Conservation (phyloP, 805 yeast genomes). For the Candida succiphila region DNA sequence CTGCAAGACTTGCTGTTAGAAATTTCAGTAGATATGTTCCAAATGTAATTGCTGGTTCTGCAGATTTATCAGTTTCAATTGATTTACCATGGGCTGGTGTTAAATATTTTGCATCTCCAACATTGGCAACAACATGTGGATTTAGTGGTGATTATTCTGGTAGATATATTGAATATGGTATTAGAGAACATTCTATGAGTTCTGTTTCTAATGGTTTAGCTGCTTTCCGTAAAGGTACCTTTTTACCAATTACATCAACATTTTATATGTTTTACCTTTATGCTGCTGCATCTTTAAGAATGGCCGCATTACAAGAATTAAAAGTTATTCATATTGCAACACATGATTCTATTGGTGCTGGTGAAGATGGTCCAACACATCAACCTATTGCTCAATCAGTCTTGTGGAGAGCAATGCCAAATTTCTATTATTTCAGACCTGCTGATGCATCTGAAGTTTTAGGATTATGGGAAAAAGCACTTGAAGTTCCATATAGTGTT, state of each 20-base stretch:
- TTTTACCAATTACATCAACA: conserved; percentile 91
- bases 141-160: conserved; percentile 94
- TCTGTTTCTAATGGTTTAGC: conserved; percentile 96
- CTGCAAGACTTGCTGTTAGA: conserved; percentile 91
- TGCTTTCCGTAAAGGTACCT: conserved; percentile 71
- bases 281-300: conserved; percentile 82
- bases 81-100: conserved; percentile 65
- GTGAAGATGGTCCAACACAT: conserved; percentile 93
- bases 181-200: conserved; percentile 99
- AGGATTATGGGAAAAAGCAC: conserved; percentile 67
- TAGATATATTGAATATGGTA: conserved; percentile 95
- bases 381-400: conserved; percentile 87
- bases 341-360: conserved; percentile 83
- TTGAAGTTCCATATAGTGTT: conserved; percentile 58
- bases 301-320: conserved; percentile 73
- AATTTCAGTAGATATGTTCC: conserved; percentile 61
- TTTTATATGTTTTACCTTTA: conserved; percentile 86
- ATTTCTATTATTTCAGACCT: conserved; percentile 82
- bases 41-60: conserved; percentile 86
- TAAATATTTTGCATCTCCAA: conserved; percentile 22
- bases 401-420: conserved; percentile 78
- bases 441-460: conserved; percentile 86
- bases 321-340: conserved; percentile 84
- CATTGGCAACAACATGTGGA: conserved; percentile 66
- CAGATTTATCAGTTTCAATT: conserved; percentile 88